phyloP scores from a whole-genome alignment of 2,329 filamentous ascomycete species.

The Phialophora macrospora region DNA sequence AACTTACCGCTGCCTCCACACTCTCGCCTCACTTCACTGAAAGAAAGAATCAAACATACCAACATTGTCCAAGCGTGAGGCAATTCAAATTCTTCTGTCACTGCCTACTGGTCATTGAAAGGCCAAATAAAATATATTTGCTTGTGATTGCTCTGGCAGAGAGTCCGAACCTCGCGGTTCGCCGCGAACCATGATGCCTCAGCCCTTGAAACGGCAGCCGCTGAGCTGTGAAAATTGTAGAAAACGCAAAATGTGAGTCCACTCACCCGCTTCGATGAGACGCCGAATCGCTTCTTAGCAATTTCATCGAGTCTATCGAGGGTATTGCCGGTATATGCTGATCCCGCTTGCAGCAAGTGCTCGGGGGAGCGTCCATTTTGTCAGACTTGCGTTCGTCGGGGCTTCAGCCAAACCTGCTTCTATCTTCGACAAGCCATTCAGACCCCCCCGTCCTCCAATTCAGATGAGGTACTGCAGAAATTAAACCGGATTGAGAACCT shows the following conservation, averaged over 20 bases:
- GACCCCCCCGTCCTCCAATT: neutral
- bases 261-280: neutral
- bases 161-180: neutral
- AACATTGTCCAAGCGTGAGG: neutral
- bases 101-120: neutral
- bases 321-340: neutral
- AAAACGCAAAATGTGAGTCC: slow-evolving; percentile 44
- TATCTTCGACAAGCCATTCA: slow-evolving; percentile 43
- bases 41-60: neutral
- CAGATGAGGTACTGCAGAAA: slow-evolving; percentile 41
- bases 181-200: slow-evolving; percentile 10
- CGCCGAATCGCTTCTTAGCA: neutral
- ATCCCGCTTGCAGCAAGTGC: slow-evolving; percentile 38
- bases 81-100: neutral
- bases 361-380: slow-evolving; percentile 48
- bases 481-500: slow-evolving; percentile 46
- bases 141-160: neutral
- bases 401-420: slow-evolving; percentile 46
- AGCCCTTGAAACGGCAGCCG: slow-evolving; percentile 37
- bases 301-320: neutral
- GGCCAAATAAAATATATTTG: neutral
- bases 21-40: neutral
- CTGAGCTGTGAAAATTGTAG: slow-evolving; percentile 51
- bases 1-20: slow-evolving; percentile 3
- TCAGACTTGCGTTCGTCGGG: slow-evolving; percentile 48